phyloP scores from a whole-genome alignment of 2,329 filamentous ascomycete species.

The Penicillium sp. region DNA sequence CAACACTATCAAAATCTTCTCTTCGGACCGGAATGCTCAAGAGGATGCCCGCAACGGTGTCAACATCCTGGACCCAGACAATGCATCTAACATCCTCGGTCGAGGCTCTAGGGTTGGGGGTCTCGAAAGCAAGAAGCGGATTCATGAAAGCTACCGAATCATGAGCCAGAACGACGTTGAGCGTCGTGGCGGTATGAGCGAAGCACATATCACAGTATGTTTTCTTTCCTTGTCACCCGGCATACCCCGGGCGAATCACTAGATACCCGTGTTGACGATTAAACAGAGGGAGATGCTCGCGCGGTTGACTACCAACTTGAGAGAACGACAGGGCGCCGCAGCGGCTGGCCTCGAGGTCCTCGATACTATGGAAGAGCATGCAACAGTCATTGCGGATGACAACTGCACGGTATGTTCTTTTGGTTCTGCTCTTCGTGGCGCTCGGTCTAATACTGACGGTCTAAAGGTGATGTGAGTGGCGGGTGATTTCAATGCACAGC shows the following conservation, averaged over 20 bases:
- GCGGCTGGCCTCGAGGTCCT: slow-evolving; percentile 26
- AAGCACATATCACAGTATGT: slow-evolving; percentile 59
- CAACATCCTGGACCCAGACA: slow-evolving; percentile 56
- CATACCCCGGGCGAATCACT: not conserved
- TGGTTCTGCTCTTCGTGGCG: slow-evolving; percentile 1
- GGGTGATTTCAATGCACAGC: not conserved
- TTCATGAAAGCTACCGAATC: slow-evolving; percentile 63
- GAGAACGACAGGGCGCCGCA: slow-evolving; percentile 36
- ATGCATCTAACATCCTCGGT: slow-evolving; percentile 38
- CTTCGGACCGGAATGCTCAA: slow-evolving; percentile 59
- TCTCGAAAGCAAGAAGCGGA: slow-evolving; percentile 58
- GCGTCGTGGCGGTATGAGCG: slow-evolving; percentile 58
- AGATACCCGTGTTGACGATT: slow-evolving; percentile 6
- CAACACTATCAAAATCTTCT: slow-evolving; percentile 67
- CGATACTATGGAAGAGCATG: slow-evolving; percentile 31
- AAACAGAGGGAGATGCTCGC: slow-evolving; percentile 49
- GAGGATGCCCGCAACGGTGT: slow-evolving; percentile 58
- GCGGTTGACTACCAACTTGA: slow-evolving; percentile 45
- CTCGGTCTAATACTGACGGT: slow-evolving; percentile 9
- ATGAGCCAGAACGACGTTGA: slow-evolving; percentile 63
- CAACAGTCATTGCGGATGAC: slow-evolving; percentile 44
- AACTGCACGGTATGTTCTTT: slow-evolving; percentile 44
- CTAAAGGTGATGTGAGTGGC: slow-evolving; percentile 35
- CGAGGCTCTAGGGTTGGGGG: slow-evolving; percentile 40
- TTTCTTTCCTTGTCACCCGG: not conserved